phyloP scores from a whole-genome alignment of 148 eudicot genomes.

The Pharnaceum exiguum region DNA sequence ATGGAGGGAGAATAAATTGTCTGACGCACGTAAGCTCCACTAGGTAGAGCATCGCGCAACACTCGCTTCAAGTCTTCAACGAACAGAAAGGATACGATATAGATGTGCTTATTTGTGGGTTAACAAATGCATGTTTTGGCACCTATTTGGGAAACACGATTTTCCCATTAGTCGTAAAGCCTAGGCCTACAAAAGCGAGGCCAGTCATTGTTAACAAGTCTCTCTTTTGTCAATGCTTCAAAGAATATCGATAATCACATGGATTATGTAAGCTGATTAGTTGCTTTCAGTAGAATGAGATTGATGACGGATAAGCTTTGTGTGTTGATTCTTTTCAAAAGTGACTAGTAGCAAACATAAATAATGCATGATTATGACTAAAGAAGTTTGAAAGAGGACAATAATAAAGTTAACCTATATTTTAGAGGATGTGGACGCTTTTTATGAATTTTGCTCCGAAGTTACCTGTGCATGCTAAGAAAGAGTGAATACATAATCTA shows the following conservation, averaged over 20 bases:
- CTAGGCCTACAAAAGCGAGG: slow-evolving; percentile 27
- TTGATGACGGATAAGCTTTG: slow-evolving; percentile 10
- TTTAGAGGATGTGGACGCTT: slow-evolving; percentile 15
- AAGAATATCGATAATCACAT: slow-evolving; percentile 21
- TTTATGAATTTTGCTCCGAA: background rate
- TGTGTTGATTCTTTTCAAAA: slow-evolving; percentile 22
- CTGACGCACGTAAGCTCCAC: too few relatives aligned
- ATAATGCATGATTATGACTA: slow-evolving; percentile 23
- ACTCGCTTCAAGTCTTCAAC: too few relatives aligned
- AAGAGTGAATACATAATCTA: too few relatives aligned
- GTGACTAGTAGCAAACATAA: slow-evolving; percentile 30
- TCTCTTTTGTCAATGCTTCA: slow-evolving; percentile 16
- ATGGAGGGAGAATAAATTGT: too few relatives aligned
- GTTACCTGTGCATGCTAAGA: background rate
- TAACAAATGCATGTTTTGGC: slow-evolving; percentile 2
- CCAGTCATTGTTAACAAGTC: slow-evolving; percentile 25
- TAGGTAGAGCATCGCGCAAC: too few relatives aligned
- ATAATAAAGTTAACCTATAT: slow-evolving; percentile 11
- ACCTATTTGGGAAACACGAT: slow-evolving; percentile 21
- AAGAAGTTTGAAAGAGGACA: slow-evolving; percentile 27
- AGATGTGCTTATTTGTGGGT: background rate
- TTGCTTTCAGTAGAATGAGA: slow-evolving; percentile 16
- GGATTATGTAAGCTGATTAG: slow-evolving; percentile 8
- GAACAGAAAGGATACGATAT: too few relatives aligned
- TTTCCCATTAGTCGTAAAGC: slow-evolving; percentile 25